Evolutionary conservation across 129 eudicot genomes (phyloP), one percentile per base, ranked within the genome.

Genomic region (Logfia minima): DNA sequence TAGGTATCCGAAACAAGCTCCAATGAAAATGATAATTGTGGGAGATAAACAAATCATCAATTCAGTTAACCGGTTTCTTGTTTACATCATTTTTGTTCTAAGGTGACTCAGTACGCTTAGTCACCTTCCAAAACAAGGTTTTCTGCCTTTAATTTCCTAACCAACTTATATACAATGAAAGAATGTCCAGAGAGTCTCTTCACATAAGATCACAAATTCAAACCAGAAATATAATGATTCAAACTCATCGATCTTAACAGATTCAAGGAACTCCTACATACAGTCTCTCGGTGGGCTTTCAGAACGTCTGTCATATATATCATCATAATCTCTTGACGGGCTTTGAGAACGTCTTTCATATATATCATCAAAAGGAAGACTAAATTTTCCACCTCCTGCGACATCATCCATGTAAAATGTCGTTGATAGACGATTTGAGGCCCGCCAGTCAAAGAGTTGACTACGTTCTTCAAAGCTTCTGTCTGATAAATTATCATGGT

Each of bases 91-190:
- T 69, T 67, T 41, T 35, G 28, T 73, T 63, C 22, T 34, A 51
- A 80, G 66, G 79, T 8, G 75, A 72, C 34, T 13, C 66, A 28
- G 71, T 52, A 56, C 78, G 70, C 71, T 67, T 28, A n/a, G 70
- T 77, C 82, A 82, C 79, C 75, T 79, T 60, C 74, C 67, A 79
- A 62, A 72, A 34, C 51, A 52, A 51, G 17, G 81, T 74, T 55
- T 8, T 58, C 67, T n/a, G 29, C 11, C 69, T 74, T 35, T 7
- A 59, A 74, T 10, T 39, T 21, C 56, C 72, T 39, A 68, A 68
- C 6, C 53, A 59, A 72, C 68, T 77, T 86, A 86, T 90, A 63
- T 88, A 90, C 93, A 90, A 75, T 39, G 73, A 90, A 90, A 88
- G 91, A 88, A 90, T 90, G 68, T 74, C 35, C 74, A 75, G 14